Evolutionary conservation across 768 basidiomycete genomes (phyloP).

Genomic region (Clavulina sp.): DNA sequence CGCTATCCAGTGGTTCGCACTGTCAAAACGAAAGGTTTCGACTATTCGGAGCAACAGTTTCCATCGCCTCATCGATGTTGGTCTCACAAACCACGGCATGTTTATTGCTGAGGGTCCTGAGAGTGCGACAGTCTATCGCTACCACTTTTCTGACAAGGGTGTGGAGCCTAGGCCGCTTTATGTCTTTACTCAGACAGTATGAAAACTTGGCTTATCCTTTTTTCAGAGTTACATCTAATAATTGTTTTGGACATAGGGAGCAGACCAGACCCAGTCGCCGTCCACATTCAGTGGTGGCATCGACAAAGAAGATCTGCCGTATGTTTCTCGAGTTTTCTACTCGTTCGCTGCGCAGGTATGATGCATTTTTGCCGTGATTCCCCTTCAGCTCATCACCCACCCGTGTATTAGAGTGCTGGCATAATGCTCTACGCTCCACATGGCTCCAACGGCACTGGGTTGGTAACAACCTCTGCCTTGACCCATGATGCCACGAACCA

Average conservation of each 20-base stretch:
- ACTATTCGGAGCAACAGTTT: constrained; percentile 30
- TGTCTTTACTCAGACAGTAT: neutral
- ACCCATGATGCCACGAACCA: constrained; percentile 46
- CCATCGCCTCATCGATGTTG: constrained; percentile 40
- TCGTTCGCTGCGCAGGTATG: constrained; percentile 36
- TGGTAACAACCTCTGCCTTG: constrained; percentile 37
- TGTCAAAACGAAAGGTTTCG: constrained; percentile 26
- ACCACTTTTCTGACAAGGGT: constrained; percentile 5
- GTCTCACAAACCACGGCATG: constrained; percentile 35
- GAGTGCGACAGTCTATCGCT: constrained; percentile 34
- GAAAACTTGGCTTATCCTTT: neutral
- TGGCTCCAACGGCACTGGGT: constrained; percentile 28
- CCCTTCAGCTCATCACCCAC: neutral
- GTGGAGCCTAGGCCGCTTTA: neutral
- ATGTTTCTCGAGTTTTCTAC: constrained; percentile 52
- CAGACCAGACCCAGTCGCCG: constrained; percentile 25
- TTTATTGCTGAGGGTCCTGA: constrained; percentile 41
- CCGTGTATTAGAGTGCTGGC: constrained; percentile 29
- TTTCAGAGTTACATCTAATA: neutral
- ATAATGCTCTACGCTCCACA: constrained; percentile 37
- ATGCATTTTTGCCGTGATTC: constrained; percentile 4
- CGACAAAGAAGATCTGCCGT: constrained; percentile 31
- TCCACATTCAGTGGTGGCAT: constrained; percentile 43
- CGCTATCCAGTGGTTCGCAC: constrained; percentile 30
- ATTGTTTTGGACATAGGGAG: constrained; percentile 15